Evolutionary conservation across 2,329 filamentous ascomycete genomes (phyloP).

Genomic region (Ilyonectria sp.): DNA sequence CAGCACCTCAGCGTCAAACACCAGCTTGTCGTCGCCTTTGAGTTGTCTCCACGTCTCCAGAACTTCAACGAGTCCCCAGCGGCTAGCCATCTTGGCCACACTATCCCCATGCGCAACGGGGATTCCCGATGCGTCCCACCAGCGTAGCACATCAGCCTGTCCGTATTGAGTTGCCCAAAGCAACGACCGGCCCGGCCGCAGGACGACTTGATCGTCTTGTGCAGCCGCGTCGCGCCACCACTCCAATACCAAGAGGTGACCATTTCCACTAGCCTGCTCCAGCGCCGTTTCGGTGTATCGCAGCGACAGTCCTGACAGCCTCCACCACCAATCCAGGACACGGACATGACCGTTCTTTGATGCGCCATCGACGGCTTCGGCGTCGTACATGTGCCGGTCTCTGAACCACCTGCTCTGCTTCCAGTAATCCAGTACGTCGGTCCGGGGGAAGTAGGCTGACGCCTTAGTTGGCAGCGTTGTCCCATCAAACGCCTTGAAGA

Average conservation of each 20-base stretch:
- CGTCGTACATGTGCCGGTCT: constrained; percentile 84
- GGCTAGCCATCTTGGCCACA: constrained; percentile 87
- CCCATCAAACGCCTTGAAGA: constrained; percentile 90
- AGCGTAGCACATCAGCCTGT: constrained; percentile 82
- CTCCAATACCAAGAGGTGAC: constrained; percentile 87
- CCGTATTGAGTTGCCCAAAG: constrained; percentile 88
- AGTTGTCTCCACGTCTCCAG: constrained; percentile 85
- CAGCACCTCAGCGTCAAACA: constrained; percentile 87
- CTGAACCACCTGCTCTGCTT: constrained; percentile 85
- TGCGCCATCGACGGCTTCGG: constrained; percentile 88
- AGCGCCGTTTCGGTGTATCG: constrained; percentile 90
- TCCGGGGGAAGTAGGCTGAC: constrained; percentile 87
- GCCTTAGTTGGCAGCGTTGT: constrained; percentile 90
- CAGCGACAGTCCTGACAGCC: constrained; percentile 81
- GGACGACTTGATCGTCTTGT: constrained; percentile 69
- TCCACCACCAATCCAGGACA: constrained; percentile 93
- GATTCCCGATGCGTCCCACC: constrained; percentile 90
- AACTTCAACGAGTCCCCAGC: constrained; percentile 87
- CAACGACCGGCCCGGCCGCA: constrained; percentile 89
- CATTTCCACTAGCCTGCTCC: constrained; percentile 88
- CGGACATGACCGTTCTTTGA: constrained; percentile 88
- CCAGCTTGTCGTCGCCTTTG: constrained; percentile 76
- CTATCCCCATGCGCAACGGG: constrained; percentile 85
- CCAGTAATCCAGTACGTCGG: constrained; percentile 93
- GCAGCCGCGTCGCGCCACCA: constrained; percentile 88